Conservation (phyloP, 768 basidiomycete genomes). For the Dendrothele bispora region DNA sequence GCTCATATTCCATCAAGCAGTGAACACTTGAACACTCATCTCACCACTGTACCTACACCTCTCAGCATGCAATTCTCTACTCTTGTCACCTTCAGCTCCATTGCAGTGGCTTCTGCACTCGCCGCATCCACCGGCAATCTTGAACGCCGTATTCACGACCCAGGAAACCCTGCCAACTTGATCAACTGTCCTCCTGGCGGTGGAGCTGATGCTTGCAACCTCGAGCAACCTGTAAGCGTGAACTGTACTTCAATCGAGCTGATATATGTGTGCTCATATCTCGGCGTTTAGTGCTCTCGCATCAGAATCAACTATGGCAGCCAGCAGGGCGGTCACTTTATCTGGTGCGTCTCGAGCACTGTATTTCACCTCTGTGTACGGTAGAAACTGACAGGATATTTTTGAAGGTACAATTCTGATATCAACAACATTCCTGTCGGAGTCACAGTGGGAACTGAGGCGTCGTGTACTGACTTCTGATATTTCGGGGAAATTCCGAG, state of each 20-base stretch:
- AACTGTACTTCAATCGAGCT: not conserved
- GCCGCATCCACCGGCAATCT: not conserved
- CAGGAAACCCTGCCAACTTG: slow-evolving; percentile 7
- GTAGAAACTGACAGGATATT: not conserved
- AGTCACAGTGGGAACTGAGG: not conserved
- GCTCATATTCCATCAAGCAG: too few species aligned
- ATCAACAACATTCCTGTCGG: slow-evolving; percentile 5
- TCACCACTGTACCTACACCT: too few species aligned
- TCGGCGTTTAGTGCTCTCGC: slow-evolving; percentile 1
- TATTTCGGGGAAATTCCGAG: too few species aligned
- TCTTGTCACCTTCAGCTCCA: not conserved
- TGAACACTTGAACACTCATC: too few species aligned
- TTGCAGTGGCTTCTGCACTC: not conserved
- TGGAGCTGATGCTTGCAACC: slow-evolving; percentile 3
- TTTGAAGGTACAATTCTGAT: slow-evolving; percentile 4
- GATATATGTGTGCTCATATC: not conserved
- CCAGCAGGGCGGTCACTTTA: slow-evolving; percentile 3
- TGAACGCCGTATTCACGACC: slow-evolving; percentile 4
- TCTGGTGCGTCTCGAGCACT: not conserved
- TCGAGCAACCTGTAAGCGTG: slow-evolving; percentile 2
- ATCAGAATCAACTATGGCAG: slow-evolving; percentile 4
- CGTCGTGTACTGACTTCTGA: slow-evolving; percentile 3
- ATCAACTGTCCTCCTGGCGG: slow-evolving; percentile 5
- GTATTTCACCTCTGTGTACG: not conserved
- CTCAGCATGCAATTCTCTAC: not conserved